Evolutionary conservation across 202 grass and related monocot species (phyloP), one percentile per base, ranked within the genome.

Genomic region (Zizania palustris): DNA sequence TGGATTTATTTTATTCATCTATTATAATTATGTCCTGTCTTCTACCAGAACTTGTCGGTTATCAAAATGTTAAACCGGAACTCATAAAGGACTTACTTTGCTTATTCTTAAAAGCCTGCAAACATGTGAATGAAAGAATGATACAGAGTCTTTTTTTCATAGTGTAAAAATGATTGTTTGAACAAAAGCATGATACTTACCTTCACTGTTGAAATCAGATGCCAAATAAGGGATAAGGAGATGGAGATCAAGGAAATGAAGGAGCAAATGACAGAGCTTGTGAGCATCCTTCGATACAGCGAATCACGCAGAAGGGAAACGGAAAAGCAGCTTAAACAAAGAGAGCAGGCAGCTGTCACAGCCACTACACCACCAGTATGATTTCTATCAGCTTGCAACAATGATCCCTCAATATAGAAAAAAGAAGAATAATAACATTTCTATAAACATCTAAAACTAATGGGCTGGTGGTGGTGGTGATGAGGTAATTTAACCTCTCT

Each of bases 181-280:
- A 19, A 74, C 64, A 11, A 58, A 67, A 59, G 18, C 65, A 13
- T 70, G 63, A 71, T 76, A 56, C 33, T 56, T 34, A 13, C 72
- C 14, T 63, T 74, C 83, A 18, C 7, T 72, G 43, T 67, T 84
- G 16, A 61, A 58, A 82, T 81, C 77, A 99, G 96, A 83, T 99
- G 92, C 60, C 87, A 85, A 77, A 82, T 83, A 53, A 90, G 85
- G 60, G 96, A 99, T 66, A 96, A 82, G 65, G 92, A 99, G 80
- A 83, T 83, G 28, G 96, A 99, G 71, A 89, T 96, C 56, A 99
- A 96, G 81, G 92, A 96, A 87, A 73, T 96, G 69, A 94, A 99
- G 82, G 96, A 99, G 73, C 92, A 96, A 84, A 63, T 93, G 89
- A 95, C 89, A 41, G 96, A 96, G 72, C 85, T 99, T 84, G 85